These are phyloP conservation scores for Leishmania martiniquensis DNA, from an alignment of 208 protist species.

Conservation along the genomic window DNA sequence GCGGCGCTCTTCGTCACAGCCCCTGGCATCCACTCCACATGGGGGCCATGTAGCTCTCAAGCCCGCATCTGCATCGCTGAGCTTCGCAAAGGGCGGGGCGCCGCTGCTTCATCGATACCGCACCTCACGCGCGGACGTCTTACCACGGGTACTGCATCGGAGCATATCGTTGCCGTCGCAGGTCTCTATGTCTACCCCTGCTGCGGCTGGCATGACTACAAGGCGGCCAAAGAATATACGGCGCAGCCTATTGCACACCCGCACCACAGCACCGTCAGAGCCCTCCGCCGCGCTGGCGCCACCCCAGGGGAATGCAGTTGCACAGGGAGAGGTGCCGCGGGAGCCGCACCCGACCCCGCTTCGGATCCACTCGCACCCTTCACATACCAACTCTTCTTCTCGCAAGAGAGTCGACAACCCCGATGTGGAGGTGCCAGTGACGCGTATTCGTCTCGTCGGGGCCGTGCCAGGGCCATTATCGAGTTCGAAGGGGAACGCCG, in stretches of 20 bases:
- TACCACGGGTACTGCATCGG: background rate
- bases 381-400: background rate
- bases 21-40: slow-evolving; percentile 1
- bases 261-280: background rate
- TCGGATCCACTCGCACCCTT: background rate
- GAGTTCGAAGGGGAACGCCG: background rate
- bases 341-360: background rate
- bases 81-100: slow-evolving; percentile 2
- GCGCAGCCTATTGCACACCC: slow-evolving; percentile 1
- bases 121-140: slow-evolving; percentile 10
- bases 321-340: background rate
- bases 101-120: slow-evolving; percentile 47
- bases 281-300: background rate
- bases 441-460: background rate
- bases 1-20: slow-evolving; percentile 10
- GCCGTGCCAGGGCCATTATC: background rate
- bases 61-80: background rate
- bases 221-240: background rate
- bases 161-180: slow-evolving; percentile 11
- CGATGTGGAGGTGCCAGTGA: background rate
- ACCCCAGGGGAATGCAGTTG: background rate
- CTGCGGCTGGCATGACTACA: background rate
- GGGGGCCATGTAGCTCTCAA: background rate
- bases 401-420: background rate
- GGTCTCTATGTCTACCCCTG: background rate